Evolutionary conservation across 2,329 filamentous ascomycete genomes (phyloP).

Genomic region (Hypoxylon rubiginosum): DNA sequence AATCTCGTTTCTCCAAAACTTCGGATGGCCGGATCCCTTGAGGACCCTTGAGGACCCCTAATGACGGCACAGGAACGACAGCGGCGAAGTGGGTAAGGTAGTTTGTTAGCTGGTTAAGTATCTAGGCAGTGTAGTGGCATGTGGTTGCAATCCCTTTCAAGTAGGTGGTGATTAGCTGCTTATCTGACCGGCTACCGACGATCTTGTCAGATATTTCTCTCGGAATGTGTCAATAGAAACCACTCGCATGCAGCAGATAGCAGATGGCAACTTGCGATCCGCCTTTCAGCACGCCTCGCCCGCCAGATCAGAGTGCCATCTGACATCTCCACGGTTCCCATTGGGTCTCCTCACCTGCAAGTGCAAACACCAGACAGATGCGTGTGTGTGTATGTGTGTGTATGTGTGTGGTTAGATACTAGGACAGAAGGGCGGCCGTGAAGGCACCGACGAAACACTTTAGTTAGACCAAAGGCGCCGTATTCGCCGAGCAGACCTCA

Average conservation of each 20-base stretch:
- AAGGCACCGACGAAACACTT: slow-evolving; percentile 22
- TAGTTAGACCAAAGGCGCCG: slow-evolving; percentile 24
- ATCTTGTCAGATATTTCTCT: slow-evolving; percentile 43
- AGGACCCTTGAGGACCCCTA: slow-evolving; percentile 20
- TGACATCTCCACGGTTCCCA: slow-evolving; percentile 8
- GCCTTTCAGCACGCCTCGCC: slow-evolving; percentile 24
- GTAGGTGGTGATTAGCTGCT: slow-evolving; percentile 22
- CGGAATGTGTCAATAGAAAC: slow-evolving; percentile 12
- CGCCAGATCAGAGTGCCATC: slow-evolving; percentile 14
- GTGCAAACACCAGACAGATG: slow-evolving; percentile 4
- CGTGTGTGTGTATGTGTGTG: not conserved
- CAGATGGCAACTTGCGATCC: slow-evolving; percentile 5
- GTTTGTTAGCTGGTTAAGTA: not conserved
- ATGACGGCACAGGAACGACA: slow-evolving; percentile 4
- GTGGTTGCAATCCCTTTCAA: slow-evolving; percentile 18
- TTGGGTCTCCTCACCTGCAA: slow-evolving; percentile 25
- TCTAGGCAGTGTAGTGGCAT: not conserved
- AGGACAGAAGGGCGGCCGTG: slow-evolving; percentile 12
- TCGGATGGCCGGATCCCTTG: slow-evolving; percentile 33
- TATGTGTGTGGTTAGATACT: slow-evolving; percentile 1
- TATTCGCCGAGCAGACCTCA: slow-evolving; percentile 37
- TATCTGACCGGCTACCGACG: slow-evolving; percentile 35
- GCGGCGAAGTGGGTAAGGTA: slow-evolving; percentile 5
- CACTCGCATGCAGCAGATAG: slow-evolving; percentile 2
- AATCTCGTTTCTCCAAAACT: slow-evolving; percentile 13